Conservation (phyloP, 2,329 filamentous ascomycete species). For the Basipetospora sp. region DNA sequence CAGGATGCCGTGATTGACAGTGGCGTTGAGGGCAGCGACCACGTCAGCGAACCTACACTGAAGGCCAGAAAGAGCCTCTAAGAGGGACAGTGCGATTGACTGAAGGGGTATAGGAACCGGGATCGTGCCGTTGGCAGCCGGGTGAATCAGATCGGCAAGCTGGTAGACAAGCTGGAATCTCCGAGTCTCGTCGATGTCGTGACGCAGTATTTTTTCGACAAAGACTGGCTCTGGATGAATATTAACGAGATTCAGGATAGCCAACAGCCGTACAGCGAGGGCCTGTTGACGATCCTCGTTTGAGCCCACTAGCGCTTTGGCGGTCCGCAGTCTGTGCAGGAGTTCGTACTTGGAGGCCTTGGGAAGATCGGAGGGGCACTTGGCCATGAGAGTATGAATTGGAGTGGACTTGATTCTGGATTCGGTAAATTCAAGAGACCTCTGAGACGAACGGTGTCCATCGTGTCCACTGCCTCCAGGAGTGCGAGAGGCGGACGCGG, state of each 20-base stretch:
- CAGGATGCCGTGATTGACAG: slow-evolving; percentile 88
- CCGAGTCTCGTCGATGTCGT: slow-evolving; percentile 79
- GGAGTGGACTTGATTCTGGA: slow-evolving; percentile 35
- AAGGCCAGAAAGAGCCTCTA: slow-evolving; percentile 76
- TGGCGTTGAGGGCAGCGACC: slow-evolving; percentile 78
- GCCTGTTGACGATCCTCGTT: slow-evolving; percentile 56
- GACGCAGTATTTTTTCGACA: slow-evolving; percentile 67
- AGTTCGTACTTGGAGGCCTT: slow-evolving; percentile 65
- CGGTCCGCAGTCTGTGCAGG: slow-evolving; percentile 66
- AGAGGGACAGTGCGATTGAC: slow-evolving; percentile 61
- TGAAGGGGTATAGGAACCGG: slow-evolving; percentile 64
- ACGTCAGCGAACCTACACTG: slow-evolving; percentile 67
- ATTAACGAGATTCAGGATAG: slow-evolving; percentile 81
- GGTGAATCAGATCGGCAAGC: slow-evolving; percentile 79
- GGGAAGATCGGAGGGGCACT: slow-evolving; percentile 51
- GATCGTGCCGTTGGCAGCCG: slow-evolving; percentile 53
- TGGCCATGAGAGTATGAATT: slow-evolving; percentile 42
- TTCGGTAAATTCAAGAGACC: slow-evolving; percentile 51
- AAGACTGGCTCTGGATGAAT: slow-evolving; percentile 75
- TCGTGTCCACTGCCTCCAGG: slow-evolving; percentile 23
- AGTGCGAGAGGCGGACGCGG: slow-evolving; percentile 18
- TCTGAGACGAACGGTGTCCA: slow-evolving; percentile 27
- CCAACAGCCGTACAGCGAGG: slow-evolving; percentile 66
- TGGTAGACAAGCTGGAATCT: slow-evolving; percentile 84
- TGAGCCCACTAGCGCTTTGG: slow-evolving; percentile 61